A percentile compares a stretch with the other conserved stretches of the same genome.
Evolutionary conservation across 176 grass and related monocot species (phyloP).

Genomic region (Poa pratensis): DNA sequence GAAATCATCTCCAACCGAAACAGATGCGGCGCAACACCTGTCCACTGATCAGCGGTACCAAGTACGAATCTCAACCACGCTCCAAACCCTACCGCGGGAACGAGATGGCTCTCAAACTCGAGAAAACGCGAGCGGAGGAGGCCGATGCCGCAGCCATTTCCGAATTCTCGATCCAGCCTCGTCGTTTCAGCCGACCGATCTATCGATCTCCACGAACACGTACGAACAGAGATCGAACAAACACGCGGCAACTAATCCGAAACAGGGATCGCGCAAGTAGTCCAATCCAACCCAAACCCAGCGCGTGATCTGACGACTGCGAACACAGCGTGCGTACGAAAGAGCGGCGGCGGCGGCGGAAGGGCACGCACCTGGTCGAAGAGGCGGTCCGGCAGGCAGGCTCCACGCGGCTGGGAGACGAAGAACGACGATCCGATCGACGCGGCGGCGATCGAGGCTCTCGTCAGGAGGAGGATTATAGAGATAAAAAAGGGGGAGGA

Average conservation of each 20-base stretch:
- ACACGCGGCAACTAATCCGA: background rate
- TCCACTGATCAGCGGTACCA: slow-evolving; percentile 29
- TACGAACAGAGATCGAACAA: background rate
- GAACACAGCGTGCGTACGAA: background rate
- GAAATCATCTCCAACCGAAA: background rate
- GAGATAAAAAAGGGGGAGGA: background rate
- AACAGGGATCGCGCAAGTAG: background rate
- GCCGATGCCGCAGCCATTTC: background rate
- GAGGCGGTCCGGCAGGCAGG: background rate
- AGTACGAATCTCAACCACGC: slow-evolving; percentile 38
- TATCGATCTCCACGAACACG: background rate
- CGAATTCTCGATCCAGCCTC: background rate
- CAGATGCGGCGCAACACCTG: slow-evolving; percentile 19
- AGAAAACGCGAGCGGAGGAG: background rate
- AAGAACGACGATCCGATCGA: background rate
- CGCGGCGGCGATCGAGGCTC: background rate
- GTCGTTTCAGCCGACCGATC: slow-evolving; percentile 9
- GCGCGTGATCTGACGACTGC: background rate
- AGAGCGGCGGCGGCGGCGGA: background rate
- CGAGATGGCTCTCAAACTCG: background rate
- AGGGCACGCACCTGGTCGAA: slow-evolving; percentile 30
- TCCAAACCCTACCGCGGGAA: slow-evolving; percentile 42
- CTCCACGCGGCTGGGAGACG: slow-evolving; percentile 3
- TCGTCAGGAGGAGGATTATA: slow-evolving; percentile 21
- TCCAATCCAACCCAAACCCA: background rate